Evolutionary conservation across 805 yeast genomes (phyloP).

Genomic region (Limtongia smithiae): DNA sequence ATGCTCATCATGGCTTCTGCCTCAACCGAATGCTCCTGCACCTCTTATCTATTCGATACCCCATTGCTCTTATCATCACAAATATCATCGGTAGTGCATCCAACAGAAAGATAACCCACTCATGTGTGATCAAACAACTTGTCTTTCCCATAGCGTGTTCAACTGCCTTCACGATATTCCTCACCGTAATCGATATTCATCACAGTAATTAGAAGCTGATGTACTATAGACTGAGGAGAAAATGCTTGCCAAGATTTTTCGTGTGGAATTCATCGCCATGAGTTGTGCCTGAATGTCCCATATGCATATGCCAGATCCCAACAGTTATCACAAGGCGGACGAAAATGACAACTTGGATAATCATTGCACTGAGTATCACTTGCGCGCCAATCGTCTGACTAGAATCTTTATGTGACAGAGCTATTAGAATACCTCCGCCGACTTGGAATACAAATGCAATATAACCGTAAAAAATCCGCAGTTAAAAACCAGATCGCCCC

Average conservation of each 20-base stretch:
- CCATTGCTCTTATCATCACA: too few species aligned
- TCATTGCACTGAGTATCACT: conserved; percentile 36
- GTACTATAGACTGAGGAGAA: conserved; percentile 1
- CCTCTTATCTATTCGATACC: too few species aligned
- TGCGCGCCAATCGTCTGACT: conserved; percentile 30
- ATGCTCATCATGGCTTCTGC: too few species aligned
- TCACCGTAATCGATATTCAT: conserved; percentile 5
- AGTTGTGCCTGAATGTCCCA: neutral
- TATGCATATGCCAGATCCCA: conserved; percentile 19
- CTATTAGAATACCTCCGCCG: conserved; percentile 30
- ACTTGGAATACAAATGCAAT: conserved; percentile 32
- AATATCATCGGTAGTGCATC: conserved; percentile 12
- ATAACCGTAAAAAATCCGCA: conserved; percentile 30
- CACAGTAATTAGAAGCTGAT: neutral
- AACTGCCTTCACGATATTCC: conserved; percentile 1
- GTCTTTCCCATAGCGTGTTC: conserved; percentile 7
- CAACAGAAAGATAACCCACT: conserved; percentile 4
- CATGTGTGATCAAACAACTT: conserved; percentile 8
- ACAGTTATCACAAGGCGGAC: conserved; percentile 34
- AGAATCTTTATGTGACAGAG: neutral
- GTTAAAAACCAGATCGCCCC: conserved; percentile 26
- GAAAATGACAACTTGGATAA: conserved; percentile 37
- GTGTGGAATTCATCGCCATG: too few species aligned
- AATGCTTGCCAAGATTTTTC: neutral
- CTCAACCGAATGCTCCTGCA: too few species aligned